A percentile compares a stretch with the other conserved stretches of the same genome.
These are phyloP conservation scores for Manihot esculenta DNA, from an alignment of 441 rosid species.

Conservation along the genomic window DNA sequence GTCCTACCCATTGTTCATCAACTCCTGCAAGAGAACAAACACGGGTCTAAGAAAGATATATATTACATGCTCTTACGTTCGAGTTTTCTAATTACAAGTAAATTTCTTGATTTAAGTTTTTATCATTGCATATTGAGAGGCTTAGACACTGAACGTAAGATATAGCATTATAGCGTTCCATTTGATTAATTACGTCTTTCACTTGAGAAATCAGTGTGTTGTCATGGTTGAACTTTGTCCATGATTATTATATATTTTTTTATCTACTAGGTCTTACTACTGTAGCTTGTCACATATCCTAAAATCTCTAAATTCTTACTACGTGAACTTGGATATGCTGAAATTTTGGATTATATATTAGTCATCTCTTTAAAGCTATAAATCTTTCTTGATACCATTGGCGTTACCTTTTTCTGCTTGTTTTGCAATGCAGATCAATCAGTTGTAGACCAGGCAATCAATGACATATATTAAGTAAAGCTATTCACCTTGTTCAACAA, in stretches of 20 bases:
- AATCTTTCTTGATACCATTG: background rate
- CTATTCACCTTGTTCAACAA: background rate
- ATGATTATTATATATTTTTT: background rate
- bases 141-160: background rate
- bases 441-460: slow-evolving; percentile 80
- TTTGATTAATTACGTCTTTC: background rate
- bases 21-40: slow-evolving; percentile 71
- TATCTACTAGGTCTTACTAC: background rate
- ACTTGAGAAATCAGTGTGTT: background rate
- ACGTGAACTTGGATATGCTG: background rate
- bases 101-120: slow-evolving; percentile 5
- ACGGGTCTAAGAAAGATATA: slow-evolving; percentile 86
- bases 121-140: background rate
- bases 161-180: background rate
- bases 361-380: background rate
- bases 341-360: background rate
- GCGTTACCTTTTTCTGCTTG: background rate
- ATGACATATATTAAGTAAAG: slow-evolving; percentile 42
- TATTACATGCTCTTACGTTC: slow-evolving; percentile 55
- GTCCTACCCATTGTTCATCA: slow-evolving; percentile 73
- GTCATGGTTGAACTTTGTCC: background rate
- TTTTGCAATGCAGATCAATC: slow-evolving; percentile 61
- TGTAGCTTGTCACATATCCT: background rate
- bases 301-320: background rate
- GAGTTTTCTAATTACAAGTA: background rate